Base-by-base conservation (phyloP, 257 asterid species). In the Datura wrightii region DNA sequence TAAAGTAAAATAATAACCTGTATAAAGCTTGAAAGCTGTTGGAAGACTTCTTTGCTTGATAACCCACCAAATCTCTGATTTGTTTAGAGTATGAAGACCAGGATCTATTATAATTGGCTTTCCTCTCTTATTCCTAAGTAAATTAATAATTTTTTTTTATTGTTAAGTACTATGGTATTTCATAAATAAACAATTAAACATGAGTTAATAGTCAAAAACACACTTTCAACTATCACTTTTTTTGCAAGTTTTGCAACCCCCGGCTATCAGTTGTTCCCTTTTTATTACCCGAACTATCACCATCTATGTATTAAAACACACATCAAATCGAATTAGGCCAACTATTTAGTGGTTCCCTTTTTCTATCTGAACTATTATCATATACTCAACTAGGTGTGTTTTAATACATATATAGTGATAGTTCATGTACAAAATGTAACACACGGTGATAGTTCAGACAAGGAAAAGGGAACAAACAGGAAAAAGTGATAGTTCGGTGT, bases 21-120 rank as follows among this genome's bases (percentile, higher is more conserved):
- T 94, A 58, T 90, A 95, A 86, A 95, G 98, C 92, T 92, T 95
- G 93, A 94, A 95, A 84, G 98, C 96, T 84, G 96, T 92, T 0
- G 98, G 98, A 60, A 95, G 86, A 72, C 89, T 92, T 90, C 98
- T 94, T 89, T 93, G 98, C 91, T 95, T 95, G 76, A 94, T 86
- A 71, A 84, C 98, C 97, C 97, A 95, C 97, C 98, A 93, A 86
- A 95, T 93, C 88, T 94, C 96, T 53, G 98, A 95, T 89, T 95
- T 95, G 86, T 94, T 94, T 8, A 69, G 79, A 79, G 94, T 92
- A 81, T 95, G 90, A 88, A 95, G 90, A 36, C 95, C 98, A 34
- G 98, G 98, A 86, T 95, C 98, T 82, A 95, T 92, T 82, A 95
- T 86, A 6, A 94, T 92, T 86, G 98, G 98, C 78, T 91, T 95